phyloP scores from a whole-genome alignment of 208 protist species.

The Zelonia costaricensis region DNA sequence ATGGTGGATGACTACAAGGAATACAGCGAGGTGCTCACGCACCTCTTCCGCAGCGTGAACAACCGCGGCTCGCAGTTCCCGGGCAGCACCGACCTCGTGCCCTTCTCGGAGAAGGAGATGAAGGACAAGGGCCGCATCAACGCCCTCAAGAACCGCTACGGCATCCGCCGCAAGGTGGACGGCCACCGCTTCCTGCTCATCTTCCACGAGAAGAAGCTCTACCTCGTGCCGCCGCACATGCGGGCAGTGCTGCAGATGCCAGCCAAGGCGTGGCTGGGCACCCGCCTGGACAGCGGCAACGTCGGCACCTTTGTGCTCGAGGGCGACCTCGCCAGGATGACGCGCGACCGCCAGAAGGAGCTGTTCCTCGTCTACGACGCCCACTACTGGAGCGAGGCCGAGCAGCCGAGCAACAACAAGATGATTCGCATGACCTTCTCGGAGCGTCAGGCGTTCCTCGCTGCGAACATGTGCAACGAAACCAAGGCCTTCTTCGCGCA shows the following conservation, averaged over 20 bases:
- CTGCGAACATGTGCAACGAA: constrained; percentile 49
- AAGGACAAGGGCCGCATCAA: constrained; percentile 67
- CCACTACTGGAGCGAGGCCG: constrained; percentile 72
- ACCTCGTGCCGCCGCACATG: constrained; percentile 81
- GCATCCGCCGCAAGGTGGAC: constrained; percentile 64
- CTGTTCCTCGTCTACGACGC: constrained; percentile 79
- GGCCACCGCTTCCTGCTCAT: constrained; percentile 63
- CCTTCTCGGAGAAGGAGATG: constrained; percentile 73
- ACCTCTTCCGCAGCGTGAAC: constrained; percentile 61
- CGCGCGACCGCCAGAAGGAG: constrained; percentile 51
- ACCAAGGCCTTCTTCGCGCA: constrained; percentile 37
- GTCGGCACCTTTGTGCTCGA: constrained; percentile 69
- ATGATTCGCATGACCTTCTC: constrained; percentile 61
- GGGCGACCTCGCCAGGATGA: constrained; percentile 62
- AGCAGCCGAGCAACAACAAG: constrained; percentile 41
- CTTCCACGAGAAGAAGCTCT: constrained; percentile 39
- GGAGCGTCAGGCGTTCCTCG: constrained; percentile 62
- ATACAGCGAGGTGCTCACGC: constrained; percentile 65
- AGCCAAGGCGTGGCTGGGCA: constrained; percentile 61
- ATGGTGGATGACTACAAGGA: constrained; percentile 77
- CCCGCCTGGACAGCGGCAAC: constrained; percentile 29
- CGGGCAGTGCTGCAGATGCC: constrained; percentile 70
- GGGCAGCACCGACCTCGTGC: constrained; percentile 47
- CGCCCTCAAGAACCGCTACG: constrained; percentile 60
- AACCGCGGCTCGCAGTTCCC: constrained; percentile 61